Evolutionary conservation across 1,139 yeast species (phyloP).

Genomic region (Diutina mesorugosa): DNA sequence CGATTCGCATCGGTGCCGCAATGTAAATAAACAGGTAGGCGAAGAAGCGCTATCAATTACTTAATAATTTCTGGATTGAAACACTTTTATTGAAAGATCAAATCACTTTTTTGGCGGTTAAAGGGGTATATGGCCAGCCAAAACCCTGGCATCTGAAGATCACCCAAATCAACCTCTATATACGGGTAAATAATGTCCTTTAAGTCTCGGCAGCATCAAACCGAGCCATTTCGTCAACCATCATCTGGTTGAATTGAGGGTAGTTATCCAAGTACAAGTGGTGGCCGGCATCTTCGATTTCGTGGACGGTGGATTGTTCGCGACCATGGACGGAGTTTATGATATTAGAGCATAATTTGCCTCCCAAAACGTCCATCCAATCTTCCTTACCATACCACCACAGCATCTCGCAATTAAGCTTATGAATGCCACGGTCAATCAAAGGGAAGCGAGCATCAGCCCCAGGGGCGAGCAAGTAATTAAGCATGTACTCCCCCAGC

Average conservation of each 20-base stretch:
- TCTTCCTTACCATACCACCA: slow-evolving; percentile 71
- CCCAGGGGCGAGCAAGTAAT: slow-evolving; percentile 59
- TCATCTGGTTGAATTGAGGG: slow-evolving; percentile 32
- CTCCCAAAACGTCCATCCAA: slow-evolving; percentile 65
- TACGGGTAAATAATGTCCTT: neutral
- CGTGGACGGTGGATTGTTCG: slow-evolving; percentile 22
- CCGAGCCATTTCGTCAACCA: slow-evolving; percentile 13
- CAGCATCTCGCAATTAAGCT: slow-evolving; percentile 35
- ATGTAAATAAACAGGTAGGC: too few species aligned
- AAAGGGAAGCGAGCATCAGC: slow-evolving; percentile 61
- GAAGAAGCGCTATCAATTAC: neutral
- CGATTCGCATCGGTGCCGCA: neutral
- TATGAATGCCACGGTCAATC: slow-evolving; percentile 33
- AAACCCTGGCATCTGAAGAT: neutral
- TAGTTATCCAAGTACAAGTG: slow-evolving; percentile 58
- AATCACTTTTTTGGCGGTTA: neutral
- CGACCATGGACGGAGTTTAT: slow-evolving; percentile 16
- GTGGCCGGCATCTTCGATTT: slow-evolving; percentile 51
- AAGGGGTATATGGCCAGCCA: neutral
- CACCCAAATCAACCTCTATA: neutral
- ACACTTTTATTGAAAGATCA: neutral
- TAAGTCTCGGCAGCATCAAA: neutral
- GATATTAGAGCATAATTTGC: slow-evolving; percentile 25
- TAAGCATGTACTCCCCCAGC: slow-evolving; percentile 66
- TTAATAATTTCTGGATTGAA: neutral